phyloP scores from a whole-genome alignment of 2,329 filamentous ascomycete species.

The Drechslerella dactyloides region DNA sequence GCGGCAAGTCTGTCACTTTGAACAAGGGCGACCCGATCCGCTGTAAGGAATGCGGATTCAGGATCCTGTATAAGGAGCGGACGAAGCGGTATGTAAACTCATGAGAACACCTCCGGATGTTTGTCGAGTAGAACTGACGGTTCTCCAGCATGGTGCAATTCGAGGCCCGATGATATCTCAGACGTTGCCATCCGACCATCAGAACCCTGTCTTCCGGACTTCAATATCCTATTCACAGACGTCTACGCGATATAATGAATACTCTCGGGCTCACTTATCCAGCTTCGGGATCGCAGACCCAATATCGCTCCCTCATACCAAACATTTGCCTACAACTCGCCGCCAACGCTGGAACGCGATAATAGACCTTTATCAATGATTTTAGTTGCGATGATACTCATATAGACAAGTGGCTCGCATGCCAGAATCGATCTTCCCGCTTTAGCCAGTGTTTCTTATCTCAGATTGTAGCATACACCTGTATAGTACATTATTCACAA shows the following conservation, averaged over 20 bases:
- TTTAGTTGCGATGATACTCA: neutral
- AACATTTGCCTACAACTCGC: neutral
- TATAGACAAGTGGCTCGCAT: constrained; percentile 11
- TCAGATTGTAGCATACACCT: constrained; percentile 28
- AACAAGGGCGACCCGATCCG: constrained; percentile 80
- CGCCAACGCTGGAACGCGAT: neutral
- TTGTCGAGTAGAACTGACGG: constrained; percentile 53
- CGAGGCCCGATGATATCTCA: constrained; percentile 74
- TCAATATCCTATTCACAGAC: neutral
- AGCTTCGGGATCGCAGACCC: too few species aligned
- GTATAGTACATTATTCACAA: constrained; percentile 38
- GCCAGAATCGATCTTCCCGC: constrained; percentile 11
- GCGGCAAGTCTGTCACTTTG: constrained; percentile 76
- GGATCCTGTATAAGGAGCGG: constrained; percentile 95
- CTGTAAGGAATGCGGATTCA: constrained; percentile 91
- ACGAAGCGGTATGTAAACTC: constrained; percentile 79
- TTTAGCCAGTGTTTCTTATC: constrained; percentile 32
- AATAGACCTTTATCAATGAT: neutral
- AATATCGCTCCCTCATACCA: neutral
- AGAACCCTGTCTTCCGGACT: neutral
- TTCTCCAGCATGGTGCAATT: constrained; percentile 92
- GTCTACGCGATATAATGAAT: neutral
- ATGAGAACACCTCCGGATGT: constrained; percentile 28
- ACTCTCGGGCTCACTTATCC: neutral
- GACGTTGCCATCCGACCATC: neutral